phyloP scores from a whole-genome alignment of 1,139 yeast species.

The Nakaseomyces glabratus region DNA sequence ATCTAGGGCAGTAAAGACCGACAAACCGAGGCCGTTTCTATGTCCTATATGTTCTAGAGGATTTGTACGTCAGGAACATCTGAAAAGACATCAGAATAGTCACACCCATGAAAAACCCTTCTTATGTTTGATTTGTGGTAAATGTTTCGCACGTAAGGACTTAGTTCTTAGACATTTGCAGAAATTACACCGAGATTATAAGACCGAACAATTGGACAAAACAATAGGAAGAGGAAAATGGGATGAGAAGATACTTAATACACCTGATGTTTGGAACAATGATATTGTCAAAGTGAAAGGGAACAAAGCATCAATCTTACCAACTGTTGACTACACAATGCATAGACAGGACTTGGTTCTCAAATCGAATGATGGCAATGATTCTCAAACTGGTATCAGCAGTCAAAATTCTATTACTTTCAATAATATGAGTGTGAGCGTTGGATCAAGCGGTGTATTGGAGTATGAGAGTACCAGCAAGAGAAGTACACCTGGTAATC shows the following conservation, averaged over 20 bases:
- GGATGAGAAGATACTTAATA: constrained; percentile 7
- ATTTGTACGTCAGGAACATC: constrained; percentile 89
- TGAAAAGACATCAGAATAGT: constrained; percentile 86
- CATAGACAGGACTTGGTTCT: too few relatives aligned
- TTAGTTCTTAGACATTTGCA: constrained; percentile 88
- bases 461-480: too few relatives aligned
- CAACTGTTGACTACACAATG: constrained; percentile 15
- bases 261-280: constrained; percentile 10
- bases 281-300: constrained; percentile 33
- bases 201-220: constrained; percentile 9
- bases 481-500: too few relatives aligned
- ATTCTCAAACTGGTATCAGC: too few relatives aligned
- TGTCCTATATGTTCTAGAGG: constrained; percentile 91
- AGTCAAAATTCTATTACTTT: too few relatives aligned
- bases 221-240: constrained; percentile 8
- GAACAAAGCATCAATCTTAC: constrained; percentile 33
- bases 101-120: constrained; percentile 97
- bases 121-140: constrained; percentile 92
- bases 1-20: constrained; percentile 72
- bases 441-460: too few relatives aligned
- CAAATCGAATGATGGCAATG: too few relatives aligned
- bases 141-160: constrained; percentile 90
- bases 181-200: constrained; percentile 51
- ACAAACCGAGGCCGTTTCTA: constrained; percentile 84
- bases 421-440: too few relatives aligned